phyloP scores from a whole-genome alignment of 345 rosid genomes.

The Camelina sativa region DNA sequence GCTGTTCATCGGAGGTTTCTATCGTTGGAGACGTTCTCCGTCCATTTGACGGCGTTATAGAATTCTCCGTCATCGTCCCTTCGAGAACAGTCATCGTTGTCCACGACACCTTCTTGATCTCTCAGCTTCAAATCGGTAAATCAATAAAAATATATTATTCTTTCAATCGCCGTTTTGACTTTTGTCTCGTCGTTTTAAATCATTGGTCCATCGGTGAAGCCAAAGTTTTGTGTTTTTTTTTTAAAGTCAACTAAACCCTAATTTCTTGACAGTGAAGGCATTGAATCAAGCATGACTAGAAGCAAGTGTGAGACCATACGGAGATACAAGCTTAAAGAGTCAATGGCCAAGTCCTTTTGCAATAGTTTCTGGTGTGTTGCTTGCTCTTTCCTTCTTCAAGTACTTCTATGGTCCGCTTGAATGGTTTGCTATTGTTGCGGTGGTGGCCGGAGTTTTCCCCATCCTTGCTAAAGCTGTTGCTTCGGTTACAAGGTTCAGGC shows the following conservation, averaged over 20 bases:
- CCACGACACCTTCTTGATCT: constrained; percentile 65
- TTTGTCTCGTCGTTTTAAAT: too few species aligned
- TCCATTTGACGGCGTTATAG: constrained; percentile 65
- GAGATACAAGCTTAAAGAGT: constrained; percentile 51
- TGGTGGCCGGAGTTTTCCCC: constrained; percentile 62
- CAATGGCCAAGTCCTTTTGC: constrained; percentile 88
- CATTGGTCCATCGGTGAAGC: not conserved
- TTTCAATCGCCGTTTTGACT: not conserved
- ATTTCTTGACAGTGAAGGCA: constrained; percentile 62
- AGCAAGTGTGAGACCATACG: constrained; percentile 69
- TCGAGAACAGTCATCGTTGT: constrained; percentile 80
- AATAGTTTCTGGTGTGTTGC: constrained; percentile 57
- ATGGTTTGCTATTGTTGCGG: constrained; percentile 67
- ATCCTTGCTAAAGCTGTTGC: constrained; percentile 57
- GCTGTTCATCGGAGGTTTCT: constrained; percentile 87
- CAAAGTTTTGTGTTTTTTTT: not conserved
- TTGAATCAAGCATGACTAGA: constrained; percentile 79
- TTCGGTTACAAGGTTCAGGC: constrained; percentile 53
- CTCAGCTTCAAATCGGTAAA: constrained; percentile 81
- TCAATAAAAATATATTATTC: not conserved
- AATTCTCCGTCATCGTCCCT: constrained; percentile 70
- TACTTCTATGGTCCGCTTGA: constrained; percentile 54
- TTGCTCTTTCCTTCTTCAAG: constrained; percentile 57
- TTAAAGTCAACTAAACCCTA: not conserved
- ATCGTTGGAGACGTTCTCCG: constrained; percentile 63